Base-by-base conservation (phyloP, 2,329 filamentous ascomycete species). In the Pseudocercospora eumusae region DNA sequence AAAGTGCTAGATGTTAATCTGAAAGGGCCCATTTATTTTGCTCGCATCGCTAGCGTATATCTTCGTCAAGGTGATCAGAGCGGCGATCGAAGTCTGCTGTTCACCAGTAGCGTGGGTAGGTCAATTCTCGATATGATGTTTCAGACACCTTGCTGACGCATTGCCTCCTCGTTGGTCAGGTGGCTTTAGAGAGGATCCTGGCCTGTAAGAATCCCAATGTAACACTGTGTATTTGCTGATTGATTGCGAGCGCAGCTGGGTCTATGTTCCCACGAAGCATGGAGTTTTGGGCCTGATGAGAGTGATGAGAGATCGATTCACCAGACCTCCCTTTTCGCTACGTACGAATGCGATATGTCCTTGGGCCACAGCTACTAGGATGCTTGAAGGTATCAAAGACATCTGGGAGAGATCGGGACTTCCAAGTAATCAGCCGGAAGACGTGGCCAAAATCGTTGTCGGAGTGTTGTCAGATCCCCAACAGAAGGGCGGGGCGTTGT, bases 211-310 rank as follows among this genome's bases (percentile, higher is more conserved):
- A 20, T 6, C n/a, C 27, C 10, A 18, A 25, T 25, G 1, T 25
- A 8, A 13, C 4, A 21, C 20, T 5, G 6, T 13, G 9, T 9
- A n/a, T 23, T n/a, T 25, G 44, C 20, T 49, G 44, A 21, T 13
- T 2, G 9, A 21, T 13, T 21, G 23, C 20, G 44, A 49, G 23
- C 28, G 23, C 52, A 33, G 52, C 4, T 78, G 79, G 55, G 73
- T 81, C 23, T 83, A 84, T 64, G 76, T 77, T 3, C 73, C 80
- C 0, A 74, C 77, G 5, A 83, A 84, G 65, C 81, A 83, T 63
- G 81, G 79, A n/a, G 76, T 84, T 0, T 73, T 81, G 27, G 82
- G 82, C 0, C 71, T 83, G 6, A 80, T 83, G 76, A 75, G 81
- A 21, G 76, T 78, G 18, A 70, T 83, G 27, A 74, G 79, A 36